A percentile compares a stretch with the other conserved stretches of the same genome.
Evolutionary conservation across 2,329 filamentous ascomycete genomes (phyloP).

Genomic region (Fusarium sp.): DNA sequence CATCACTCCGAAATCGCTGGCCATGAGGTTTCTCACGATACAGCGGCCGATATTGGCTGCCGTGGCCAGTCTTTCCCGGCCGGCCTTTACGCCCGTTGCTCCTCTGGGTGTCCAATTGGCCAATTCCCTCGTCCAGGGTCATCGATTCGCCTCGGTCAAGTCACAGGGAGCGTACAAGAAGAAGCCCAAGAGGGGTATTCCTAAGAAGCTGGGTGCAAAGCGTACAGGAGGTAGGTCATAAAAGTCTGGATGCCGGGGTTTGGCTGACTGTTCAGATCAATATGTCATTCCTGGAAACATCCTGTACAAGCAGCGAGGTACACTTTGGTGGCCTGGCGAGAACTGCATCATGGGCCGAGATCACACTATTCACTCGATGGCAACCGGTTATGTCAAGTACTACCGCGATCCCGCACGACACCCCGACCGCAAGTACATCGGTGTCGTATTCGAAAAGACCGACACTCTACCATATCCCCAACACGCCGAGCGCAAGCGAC

Average conservation of each 20-base stretch:
- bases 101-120: constrained; percentile 50
- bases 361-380: constrained; percentile 91
- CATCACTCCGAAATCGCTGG: constrained; percentile 51
- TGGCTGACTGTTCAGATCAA: constrained; percentile 70
- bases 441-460: constrained; percentile 86
- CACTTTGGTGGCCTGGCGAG: constrained; percentile 93
- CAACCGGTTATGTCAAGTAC: constrained; percentile 93
- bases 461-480: constrained; percentile 82
- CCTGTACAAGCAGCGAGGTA: constrained; percentile 96
- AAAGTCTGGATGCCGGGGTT: not conserved
- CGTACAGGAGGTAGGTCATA: constrained; percentile 81
- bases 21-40: constrained; percentile 62
- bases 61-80: constrained; percentile 50
- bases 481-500: constrained; percentile 79
- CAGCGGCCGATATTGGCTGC: constrained; percentile 61
- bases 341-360: constrained; percentile 96
- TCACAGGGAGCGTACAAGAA: constrained; percentile 77
- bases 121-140: constrained; percentile 61
- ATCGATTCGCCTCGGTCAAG: constrained; percentile 70
- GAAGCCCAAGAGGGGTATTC: constrained; percentile 68
- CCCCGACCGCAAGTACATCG: constrained; percentile 93
- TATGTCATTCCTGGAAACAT: constrained; percentile 97
- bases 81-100: constrained; percentile 38
- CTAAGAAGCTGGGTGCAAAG: constrained; percentile 94
- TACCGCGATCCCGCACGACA: constrained; percentile 89